Evolutionary conservation across 148 eudicot genomes (phyloP).

Genomic region (Persicaria tinctoria): DNA sequence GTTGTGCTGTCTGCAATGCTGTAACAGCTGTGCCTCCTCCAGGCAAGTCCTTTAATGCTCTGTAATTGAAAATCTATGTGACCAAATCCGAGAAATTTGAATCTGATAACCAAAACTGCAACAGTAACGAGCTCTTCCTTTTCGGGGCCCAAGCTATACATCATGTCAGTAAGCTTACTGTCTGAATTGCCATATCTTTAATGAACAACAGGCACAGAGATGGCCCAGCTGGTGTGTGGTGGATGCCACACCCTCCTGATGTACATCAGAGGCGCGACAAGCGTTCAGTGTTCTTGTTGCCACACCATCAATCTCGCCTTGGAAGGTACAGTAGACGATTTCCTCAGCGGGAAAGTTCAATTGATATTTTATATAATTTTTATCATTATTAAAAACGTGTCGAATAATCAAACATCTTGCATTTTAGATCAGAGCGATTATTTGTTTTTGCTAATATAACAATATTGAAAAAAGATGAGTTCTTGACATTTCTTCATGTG

Average conservation of each 20-base stretch:
- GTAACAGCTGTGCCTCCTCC: constrained; percentile 80
- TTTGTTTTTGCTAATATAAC: no score
- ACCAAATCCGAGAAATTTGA: not conserved
- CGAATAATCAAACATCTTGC: not conserved
- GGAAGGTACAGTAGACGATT: constrained; percentile 9
- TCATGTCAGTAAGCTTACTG: no score
- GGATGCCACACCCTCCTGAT: constrained; percentile 19
- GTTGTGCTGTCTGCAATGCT: constrained; percentile 88
- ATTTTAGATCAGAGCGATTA: not conserved
- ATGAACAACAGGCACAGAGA: constrained; percentile 14
- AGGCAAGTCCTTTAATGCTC: constrained; percentile 26
- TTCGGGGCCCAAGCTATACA: no score
- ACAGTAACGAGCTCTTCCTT: no score
- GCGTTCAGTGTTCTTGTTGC: constrained; percentile 19
- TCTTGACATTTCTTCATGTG: not conserved
- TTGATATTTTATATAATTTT: not conserved
- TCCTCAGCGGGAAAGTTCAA: not conserved
- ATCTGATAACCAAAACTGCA: not conserved
- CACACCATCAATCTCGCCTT: constrained; percentile 16
- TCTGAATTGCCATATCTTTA: not conserved
- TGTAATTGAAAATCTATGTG: not conserved
- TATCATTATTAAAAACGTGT: not conserved
- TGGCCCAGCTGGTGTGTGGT: constrained; percentile 19
- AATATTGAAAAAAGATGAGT: not conserved
- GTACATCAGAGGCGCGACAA: constrained; percentile 29